Evolutionary conservation across 805 yeast species (phyloP), one percentile per base, ranked within the genome.

Genomic region (Cyberlindnera bimundalis): DNA sequence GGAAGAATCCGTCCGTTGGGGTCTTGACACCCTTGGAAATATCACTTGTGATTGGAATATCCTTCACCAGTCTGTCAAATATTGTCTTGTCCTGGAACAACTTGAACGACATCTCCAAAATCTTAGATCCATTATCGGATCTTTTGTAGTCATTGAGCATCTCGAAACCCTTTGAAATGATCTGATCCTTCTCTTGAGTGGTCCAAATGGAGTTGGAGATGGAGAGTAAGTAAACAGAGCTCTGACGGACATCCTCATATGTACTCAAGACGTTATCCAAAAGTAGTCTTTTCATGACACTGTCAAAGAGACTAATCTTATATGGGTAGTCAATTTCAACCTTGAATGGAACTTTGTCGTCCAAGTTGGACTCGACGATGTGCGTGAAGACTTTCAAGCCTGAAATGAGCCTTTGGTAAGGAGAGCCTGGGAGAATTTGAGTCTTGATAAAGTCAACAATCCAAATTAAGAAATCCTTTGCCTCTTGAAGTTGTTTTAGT

Each of bases 121-220:
- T 65, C 29, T 79, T 73, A 0, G 96, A 89, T 8, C 90, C 96
- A 18, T 86, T 81, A 44, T 89, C 96, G 33, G 85, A 81, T 43
- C 71, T 77, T 39, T 89, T 77, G 40, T 66, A 66, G 26, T 56
- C 56, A 4, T 28, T 82, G 78, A 60, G 64, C 58, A 62, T 65
- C 37, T 40, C 65, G 54, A 42, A 61, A 10, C 62, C 67, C 36
- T 50, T 65, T 20, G 26, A 23, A 8, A 41, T 45, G 10, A 53
- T 52, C 44, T 28, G 45, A 26, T 32, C 26, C 24, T 43, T 48
- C 18, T 50, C 45, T 7, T 21, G 11, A 1, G 27, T 15, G 2
- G 33, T 14, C 36, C 56, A 29, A n/a, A 42, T 19, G 7, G 45
- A 30, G 17, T 53, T 48, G 14, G 64, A 55, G 12, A 65, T 49